phyloP scores from a whole-genome alignment of 1,284 basidiomycete genomes.

The Termitomyces sp. region DNA sequence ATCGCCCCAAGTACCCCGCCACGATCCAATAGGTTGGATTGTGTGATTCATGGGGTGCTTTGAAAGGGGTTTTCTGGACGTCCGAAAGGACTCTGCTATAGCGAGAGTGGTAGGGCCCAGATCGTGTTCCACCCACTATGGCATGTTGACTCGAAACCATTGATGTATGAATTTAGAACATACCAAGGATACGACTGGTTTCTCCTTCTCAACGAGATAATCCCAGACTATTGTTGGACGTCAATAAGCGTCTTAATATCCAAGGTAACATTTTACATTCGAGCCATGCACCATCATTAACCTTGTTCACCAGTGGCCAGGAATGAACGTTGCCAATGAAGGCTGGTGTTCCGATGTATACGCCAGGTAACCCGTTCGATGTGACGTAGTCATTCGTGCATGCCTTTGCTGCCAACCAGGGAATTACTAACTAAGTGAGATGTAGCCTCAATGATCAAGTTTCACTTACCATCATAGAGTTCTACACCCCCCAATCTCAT shows the following conservation, averaged over 20 bases:
- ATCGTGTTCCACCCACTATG: constrained; percentile 15
- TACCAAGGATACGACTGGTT: constrained; percentile 14
- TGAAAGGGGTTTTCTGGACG: constrained; percentile 1
- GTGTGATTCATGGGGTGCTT: constrained; percentile 15
- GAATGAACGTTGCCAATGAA: constrained; percentile 14
- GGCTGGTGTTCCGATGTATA: constrained; percentile 13
- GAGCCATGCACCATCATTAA: constrained; percentile 6
- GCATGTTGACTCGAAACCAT: not conserved
- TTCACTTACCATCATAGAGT: constrained; percentile 14
- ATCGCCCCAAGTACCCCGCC: constrained; percentile 16
- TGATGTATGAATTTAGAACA: not conserved
- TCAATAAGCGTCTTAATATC: not conserved
- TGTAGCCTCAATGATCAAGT: not conserved
- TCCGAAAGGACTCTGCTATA: constrained; percentile 10
- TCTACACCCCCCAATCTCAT: constrained; percentile 16
- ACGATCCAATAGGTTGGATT: constrained; percentile 15
- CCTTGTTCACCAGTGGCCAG: constrained; percentile 11
- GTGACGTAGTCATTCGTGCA: constrained; percentile 13
- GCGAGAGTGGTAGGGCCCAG: constrained; percentile 8
- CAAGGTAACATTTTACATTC: constrained; percentile 5
- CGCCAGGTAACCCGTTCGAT: constrained; percentile 11
- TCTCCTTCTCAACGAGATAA: constrained; percentile 13
- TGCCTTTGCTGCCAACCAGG: constrained; percentile 6
- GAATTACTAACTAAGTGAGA: not conserved
- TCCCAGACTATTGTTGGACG: constrained; percentile 8